phyloP scores from a whole-genome alignment of 2,329 filamentous ascomycete species.

The Paecilomyces sp. region DNA sequence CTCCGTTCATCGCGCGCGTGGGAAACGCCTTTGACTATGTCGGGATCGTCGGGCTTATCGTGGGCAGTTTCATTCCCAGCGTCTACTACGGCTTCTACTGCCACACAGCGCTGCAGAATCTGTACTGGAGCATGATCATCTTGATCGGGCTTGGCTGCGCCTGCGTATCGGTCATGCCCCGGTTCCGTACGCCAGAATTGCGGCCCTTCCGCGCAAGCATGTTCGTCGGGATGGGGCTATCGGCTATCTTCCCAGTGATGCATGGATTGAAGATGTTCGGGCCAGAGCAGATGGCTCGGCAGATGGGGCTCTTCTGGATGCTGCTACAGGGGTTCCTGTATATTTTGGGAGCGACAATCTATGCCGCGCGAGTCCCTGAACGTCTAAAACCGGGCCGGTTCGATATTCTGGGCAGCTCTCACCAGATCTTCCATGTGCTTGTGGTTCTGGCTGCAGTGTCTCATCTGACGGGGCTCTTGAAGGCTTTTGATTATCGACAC shows the following conservation, averaged over 20 bases:
- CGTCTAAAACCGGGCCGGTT: conserved; percentile 68
- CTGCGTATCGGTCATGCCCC: conserved; percentile 68
- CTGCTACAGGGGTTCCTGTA: conserved; percentile 76
- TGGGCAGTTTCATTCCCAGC: conserved; percentile 83
- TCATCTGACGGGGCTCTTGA: conserved; percentile 73
- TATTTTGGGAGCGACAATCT: conserved; percentile 75
- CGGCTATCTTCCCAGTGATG: conserved; percentile 73
- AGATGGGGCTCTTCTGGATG: conserved; percentile 76
- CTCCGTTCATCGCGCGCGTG: conserved; percentile 65
- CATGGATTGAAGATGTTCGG: conserved; percentile 69
- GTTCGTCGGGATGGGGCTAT: conserved; percentile 82
- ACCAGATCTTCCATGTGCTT: conserved; percentile 92
- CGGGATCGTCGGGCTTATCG: conserved; percentile 85
- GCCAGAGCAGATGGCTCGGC: conserved; percentile 54
- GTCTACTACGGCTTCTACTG: conserved; percentile 83
- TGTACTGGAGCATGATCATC: conserved; percentile 75
- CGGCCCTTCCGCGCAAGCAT: conserved; percentile 79
- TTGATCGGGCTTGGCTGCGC: conserved; percentile 70
- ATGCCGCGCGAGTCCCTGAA: conserved; percentile 81
- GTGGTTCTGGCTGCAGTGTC: conserved; percentile 75
- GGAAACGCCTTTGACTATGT: conserved; percentile 94
- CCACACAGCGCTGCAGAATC: conserved; percentile 54
- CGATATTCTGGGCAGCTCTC: conserved; percentile 87
- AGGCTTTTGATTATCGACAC: conserved; percentile 83
- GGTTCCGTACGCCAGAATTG: conserved; percentile 76